Conservation (phyloP, 306 rosid species). For the Dicorynia guianensis region DNA sequence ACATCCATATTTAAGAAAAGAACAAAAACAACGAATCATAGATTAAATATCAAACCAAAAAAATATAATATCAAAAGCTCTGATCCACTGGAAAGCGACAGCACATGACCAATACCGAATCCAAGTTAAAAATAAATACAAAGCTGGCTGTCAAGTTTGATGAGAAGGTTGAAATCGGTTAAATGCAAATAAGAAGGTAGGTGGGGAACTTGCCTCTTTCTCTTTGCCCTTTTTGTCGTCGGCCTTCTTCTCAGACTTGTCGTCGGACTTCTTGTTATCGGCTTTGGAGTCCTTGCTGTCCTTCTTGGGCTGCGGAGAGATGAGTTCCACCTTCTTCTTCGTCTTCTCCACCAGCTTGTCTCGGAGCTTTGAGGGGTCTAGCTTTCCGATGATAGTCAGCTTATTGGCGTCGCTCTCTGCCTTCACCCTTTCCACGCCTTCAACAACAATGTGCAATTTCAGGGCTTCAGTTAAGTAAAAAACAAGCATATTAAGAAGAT, state of each 20-base stretch:
- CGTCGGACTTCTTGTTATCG: slow-evolving; percentile 44
- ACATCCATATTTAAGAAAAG: too few species aligned
- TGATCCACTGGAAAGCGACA: background rate
- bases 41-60: background rate
- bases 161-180: background rate
- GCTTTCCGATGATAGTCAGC: slow-evolving; percentile 60
- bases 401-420: slow-evolving; percentile 53
- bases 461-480: slow-evolving; percentile 30
- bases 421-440: slow-evolving; percentile 60
- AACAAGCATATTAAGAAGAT: background rate
- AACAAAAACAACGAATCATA: background rate
- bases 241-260: slow-evolving; percentile 35
- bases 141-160: background rate
- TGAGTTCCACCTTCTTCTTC: slow-evolving; percentile 69
- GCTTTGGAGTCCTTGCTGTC: slow-evolving; percentile 50
- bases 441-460: slow-evolving; percentile 44
- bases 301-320: slow-evolving; percentile 60
- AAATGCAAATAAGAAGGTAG: background rate
- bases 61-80: background rate
- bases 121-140: background rate
- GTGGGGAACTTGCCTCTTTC: slow-evolving; percentile 32
- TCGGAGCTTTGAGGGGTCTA: slow-evolving; percentile 58
- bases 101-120: background rate
- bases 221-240: slow-evolving; percentile 58
- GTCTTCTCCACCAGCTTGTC: slow-evolving; percentile 54